These are phyloP conservation scores for Cystoisospora suis DNA, from an alignment of 169 alveolate genomes.

Conservation along the genomic window DNA sequence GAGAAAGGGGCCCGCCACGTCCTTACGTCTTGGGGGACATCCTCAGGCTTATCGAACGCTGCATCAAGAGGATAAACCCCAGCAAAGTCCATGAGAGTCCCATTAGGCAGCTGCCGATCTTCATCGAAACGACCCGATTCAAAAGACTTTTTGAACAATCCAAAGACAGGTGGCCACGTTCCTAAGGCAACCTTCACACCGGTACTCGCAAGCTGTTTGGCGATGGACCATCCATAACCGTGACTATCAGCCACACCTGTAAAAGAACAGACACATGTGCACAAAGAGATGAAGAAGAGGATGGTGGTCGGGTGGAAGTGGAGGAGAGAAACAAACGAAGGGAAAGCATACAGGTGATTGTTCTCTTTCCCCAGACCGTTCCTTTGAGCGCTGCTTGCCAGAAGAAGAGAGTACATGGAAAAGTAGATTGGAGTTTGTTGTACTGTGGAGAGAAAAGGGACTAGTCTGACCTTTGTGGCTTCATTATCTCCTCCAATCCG, in stretches of 20 bases:
- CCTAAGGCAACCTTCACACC: conserved; percentile 72
- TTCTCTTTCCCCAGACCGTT: too few species aligned
- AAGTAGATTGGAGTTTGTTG: too few species aligned
- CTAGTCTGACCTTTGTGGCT: too few species aligned
- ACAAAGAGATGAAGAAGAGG: background rate
- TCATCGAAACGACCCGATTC: conserved; percentile 63
- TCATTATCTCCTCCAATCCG: too few species aligned
- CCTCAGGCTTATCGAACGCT: conserved; percentile 74
- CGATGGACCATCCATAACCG: conserved; percentile 78
- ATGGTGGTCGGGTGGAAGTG: background rate
- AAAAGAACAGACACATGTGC: conserved; percentile 2
- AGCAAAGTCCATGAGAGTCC: conserved; percentile 64
- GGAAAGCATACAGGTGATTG: background rate
- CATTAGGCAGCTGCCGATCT: conserved; percentile 59
- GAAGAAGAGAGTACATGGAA: too few species aligned
- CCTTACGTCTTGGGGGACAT: conserved; percentile 76
- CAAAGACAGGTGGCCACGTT: conserved; percentile 75
- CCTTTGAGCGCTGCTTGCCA: too few species aligned
- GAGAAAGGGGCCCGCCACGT: background rate
- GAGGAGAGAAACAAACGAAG: background rate
- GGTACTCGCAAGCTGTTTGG: conserved; percentile 72
- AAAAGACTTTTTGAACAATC: conserved; percentile 66
- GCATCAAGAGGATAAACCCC: conserved; percentile 80
- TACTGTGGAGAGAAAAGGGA: too few species aligned
- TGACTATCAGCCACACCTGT: conserved; percentile 77